These are phyloP conservation scores for Lyophyllum semitale DNA, from an alignment of 768 basidiomycete species.

Conservation along the genomic window DNA sequence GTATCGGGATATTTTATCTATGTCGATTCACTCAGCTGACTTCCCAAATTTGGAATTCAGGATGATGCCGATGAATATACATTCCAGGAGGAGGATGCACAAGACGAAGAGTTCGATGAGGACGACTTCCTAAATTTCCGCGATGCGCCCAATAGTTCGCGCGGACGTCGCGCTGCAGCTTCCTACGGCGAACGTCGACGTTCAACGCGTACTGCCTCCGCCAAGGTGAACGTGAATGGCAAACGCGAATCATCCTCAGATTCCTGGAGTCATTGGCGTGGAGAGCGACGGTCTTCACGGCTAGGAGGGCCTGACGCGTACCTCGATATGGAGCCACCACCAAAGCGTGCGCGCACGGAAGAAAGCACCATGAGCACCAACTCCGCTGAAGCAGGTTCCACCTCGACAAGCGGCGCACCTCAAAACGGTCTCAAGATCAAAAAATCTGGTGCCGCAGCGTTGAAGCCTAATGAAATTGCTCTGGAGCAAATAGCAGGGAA, in stretches of 20 bases:
- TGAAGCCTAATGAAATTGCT: conserved; percentile 75
- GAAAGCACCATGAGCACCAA: conserved; percentile 66
- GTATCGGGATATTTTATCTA: conserved; percentile 25
- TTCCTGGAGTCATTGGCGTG: conserved; percentile 63
- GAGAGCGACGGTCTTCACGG: conserved; percentile 73
- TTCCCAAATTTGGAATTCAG: conserved; percentile 34
- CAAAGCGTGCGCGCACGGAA: conserved; percentile 78
- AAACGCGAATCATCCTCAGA: conserved; percentile 57
- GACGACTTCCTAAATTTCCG: conserved; percentile 49
- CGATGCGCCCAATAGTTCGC: conserved; percentile 46
- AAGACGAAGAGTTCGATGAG: conserved; percentile 63
- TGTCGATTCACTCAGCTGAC: conserved; percentile 23
- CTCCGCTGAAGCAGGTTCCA: conserved; percentile 43
- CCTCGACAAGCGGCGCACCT: conserved; percentile 27
- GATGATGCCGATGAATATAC: conserved; percentile 71
- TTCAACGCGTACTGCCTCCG: conserved; percentile 52
- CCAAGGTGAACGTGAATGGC: conserved; percentile 47
- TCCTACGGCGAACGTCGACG: conserved; percentile 44
- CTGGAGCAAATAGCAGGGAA: conserved; percentile 76
- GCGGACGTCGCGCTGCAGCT: conserved; percentile 32
- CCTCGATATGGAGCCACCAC: conserved; percentile 48
- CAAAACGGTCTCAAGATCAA: conserved; percentile 48
- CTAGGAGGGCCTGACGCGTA: conserved; percentile 60
- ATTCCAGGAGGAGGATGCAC: conserved; percentile 64
- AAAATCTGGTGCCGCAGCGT: conserved; percentile 58